Base-by-base conservation (phyloP, 169 alveolate genomes). In the Theileria sp. region DNA sequence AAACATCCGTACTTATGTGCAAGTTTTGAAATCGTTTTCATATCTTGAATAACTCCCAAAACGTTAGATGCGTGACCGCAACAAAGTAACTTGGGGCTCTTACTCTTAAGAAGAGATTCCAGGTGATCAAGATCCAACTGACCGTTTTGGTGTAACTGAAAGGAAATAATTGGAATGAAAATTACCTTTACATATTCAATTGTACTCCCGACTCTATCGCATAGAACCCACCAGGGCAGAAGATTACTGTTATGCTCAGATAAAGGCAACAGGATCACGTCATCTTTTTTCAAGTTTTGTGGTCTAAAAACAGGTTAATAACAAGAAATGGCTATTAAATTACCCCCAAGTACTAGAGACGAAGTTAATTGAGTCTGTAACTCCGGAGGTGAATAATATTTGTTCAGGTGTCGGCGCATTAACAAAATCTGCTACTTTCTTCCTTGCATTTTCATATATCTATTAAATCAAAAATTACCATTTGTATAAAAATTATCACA, bases 161-260 rank as follows among this genome's bases (percentile, higher is more conserved):
- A 9, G 17, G 17, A 0, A 7, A 7, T 12, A 50, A n/a, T 13
- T 34, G n/a, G 1, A 61, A 15, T 17, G 5, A 30, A 61, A 58
- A 69, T 58, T 15, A 90, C 86, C 70, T 88, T 78, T 36, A 87
- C 54, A 65, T 67, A 86, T 65, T 78, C 65, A 49, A 90, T 34
- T 75, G 38, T 62, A 51, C 90, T 85, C 38, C 75, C 77, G 73
- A 74, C 75, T 32, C 49, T 49, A n/a, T 75, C 75, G 28, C 67
- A 38, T 21, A 78, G 64, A 38, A 82, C 68, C 70, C 87, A 86
- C 94, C 94, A 90, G n/a, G 94, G 94, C 7, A 90, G 49, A 9
- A 90, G 79, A 75, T 90, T 90, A 54, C 93, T 87, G 64, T 86
- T 78, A 26, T 90, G 94, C 56, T 90, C 94, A 23, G 89, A 77